Percentiles rank a stretch among this genome's conserved stretches.
Evolutionary conservation across 768 basidiomycete species (phyloP).

Genomic region (Kwoniella mangroviensis): DNA sequence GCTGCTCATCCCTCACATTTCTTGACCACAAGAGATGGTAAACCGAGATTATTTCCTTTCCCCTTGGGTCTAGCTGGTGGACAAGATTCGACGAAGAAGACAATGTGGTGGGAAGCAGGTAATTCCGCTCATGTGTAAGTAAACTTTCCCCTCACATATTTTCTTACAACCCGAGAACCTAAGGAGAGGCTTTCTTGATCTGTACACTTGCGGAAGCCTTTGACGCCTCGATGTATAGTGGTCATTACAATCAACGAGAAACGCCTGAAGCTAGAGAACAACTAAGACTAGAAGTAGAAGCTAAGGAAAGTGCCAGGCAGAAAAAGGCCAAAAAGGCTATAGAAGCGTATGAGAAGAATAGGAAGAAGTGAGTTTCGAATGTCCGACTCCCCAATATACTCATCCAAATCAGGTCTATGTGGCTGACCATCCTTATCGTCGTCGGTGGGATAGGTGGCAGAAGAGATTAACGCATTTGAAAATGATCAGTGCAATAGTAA

Average conservation of each 20-base stretch:
- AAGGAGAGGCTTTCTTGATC: too few relatives aligned
- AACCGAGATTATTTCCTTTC: slow-evolving; percentile 52
- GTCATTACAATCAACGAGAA: slow-evolving; percentile 48
- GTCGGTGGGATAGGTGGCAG: slow-evolving; percentile 32
- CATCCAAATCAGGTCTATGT: not conserved
- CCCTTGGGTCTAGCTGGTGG: slow-evolving; percentile 47
- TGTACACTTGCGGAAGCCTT: too few relatives aligned
- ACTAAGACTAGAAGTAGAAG: slow-evolving; percentile 32
- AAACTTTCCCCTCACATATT: not conserved
- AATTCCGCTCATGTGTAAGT: slow-evolving; percentile 52
- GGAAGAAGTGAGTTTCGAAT: slow-evolving; percentile 37
- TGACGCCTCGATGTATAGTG: slow-evolving; percentile 21
- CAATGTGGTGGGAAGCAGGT: slow-evolving; percentile 53
- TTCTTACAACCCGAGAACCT: too few relatives aligned
- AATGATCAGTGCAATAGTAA: slow-evolving; percentile 39
- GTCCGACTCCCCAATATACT: not conserved
- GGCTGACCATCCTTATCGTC: not conserved
- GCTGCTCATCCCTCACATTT: slow-evolving; percentile 47
- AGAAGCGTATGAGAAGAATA: slow-evolving; percentile 31
- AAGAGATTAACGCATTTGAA: slow-evolving; percentile 45
- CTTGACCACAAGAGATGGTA: slow-evolving; percentile 47
- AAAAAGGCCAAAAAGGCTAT: slow-evolving; percentile 37
- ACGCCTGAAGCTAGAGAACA: slow-evolving; percentile 41
- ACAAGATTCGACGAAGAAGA: slow-evolving; percentile 26
- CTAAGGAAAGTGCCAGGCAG: slow-evolving; percentile 33